Evolutionary conservation across 1,284 basidiomycete species (phyloP), one percentile per base, ranked within the genome.

Genomic region (Microbotryum scabiosae): DNA sequence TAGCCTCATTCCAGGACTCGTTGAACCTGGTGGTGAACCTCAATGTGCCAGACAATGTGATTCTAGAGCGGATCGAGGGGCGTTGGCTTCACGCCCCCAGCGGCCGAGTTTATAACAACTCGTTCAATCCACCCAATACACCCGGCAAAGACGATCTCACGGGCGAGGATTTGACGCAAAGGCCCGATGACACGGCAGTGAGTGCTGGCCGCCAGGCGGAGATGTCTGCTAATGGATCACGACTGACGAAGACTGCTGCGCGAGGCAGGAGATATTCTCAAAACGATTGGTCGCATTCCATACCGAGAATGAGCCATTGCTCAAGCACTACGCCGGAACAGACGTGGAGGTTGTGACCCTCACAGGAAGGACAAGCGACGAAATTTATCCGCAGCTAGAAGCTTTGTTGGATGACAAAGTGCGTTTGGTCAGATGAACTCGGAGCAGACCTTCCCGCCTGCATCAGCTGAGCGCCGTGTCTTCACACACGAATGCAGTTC

Each of bases 71-170:
- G 48, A 97, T 97, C 72, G 85, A 88, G 44, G 79, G 80, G 69
- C 86, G 93, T 56, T 97, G 89, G 90, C 84, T 97, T 5, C 94
- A 98, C 75, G 80, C 90, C 2, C 84, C 90, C 2, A 93, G 89
- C 0, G 96, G 96, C 5, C 82, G 96, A 23, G 87, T 97, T 18
- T 99, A 99, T 79, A 96, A 94, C 75, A 51, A 56, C 36, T 59
- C 59, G 10, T 72, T 69, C 77, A 97, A 94, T 75, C 87, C 84
- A 25, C 96, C 96, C 20, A 87, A 86, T 70, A 82, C 87, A 1
- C 79, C 85, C 3, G 94, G 94, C 5, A 80, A 82, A 61, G 96
- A 97, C 78, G 93, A 98, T 73, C 78, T 86, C 9, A 68, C 68
- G 3, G 93, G 92, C 28, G 92, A 99, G 74, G 83, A 87, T 6